A percentile compares a stretch with the other conserved stretches of the same genome.
phyloP scores from a whole-genome alignment of 495 filamentous ascomycete species.

The Aspergillus haitiensis region DNA sequence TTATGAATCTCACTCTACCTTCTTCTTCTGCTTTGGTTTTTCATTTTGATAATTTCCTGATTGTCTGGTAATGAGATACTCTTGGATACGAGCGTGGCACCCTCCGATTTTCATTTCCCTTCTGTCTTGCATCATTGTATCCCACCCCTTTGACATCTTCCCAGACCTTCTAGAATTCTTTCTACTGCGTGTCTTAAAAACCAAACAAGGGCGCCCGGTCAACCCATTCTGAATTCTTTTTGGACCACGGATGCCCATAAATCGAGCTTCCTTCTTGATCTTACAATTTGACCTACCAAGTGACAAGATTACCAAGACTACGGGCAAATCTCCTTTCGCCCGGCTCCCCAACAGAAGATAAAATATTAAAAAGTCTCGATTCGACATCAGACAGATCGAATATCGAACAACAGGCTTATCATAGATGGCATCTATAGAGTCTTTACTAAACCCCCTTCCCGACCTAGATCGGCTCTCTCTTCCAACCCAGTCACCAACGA shows the following conservation, averaged over 20 bases:
- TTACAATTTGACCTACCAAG: conserved; percentile 1
- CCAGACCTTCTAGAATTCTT: conserved; percentile 24
- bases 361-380: neutral
- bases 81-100: conserved; percentile 12
- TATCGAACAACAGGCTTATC: no score
- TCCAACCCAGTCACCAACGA: conserved; percentile 21
- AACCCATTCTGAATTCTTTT: conserved; percentile 6
- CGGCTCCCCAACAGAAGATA: conserved; percentile 1
- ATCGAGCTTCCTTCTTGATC: conserved; percentile 10
- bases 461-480: conserved; percentile 10
- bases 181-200: conserved; percentile 21
- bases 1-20: conserved; percentile 15
- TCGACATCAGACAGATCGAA: neutral
- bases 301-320: neutral
- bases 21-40: conserved; percentile 9
- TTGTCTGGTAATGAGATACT: conserved; percentile 13
- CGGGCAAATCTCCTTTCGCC: no score
- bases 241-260: conserved; percentile 16
- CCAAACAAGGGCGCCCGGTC: conserved; percentile 11
- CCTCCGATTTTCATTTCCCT: conserved; percentile 12
- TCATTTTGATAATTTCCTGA: conserved; percentile 15
- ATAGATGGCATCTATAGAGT: conserved; percentile 31
- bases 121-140: conserved; percentile 18
- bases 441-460: conserved; percentile 28
- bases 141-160: conserved; percentile 17